Evolutionary conservation across 2,329 filamentous ascomycete genomes (phyloP), one percentile per base, ranked within the genome.

Genomic region (Didymella arachidicola): DNA sequence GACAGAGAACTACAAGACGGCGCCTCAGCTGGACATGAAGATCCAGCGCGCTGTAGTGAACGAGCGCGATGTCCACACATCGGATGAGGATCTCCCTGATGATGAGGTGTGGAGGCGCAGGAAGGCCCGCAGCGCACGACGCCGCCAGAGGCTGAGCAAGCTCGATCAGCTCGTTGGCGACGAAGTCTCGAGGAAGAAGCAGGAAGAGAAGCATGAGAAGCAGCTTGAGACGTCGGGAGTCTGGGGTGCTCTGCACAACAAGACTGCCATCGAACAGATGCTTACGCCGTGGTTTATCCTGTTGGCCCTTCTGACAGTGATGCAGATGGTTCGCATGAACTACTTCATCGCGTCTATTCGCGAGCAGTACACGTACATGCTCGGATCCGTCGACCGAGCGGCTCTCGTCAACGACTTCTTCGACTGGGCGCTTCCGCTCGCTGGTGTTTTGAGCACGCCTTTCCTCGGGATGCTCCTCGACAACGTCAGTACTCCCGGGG

Each of bases 321-420:
- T 84, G 27, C 82, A 84, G 73, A 86, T 83, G 79, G 63, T 77
- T 10, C 66, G 72, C 18, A 96, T 96, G 83, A 96, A 96, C 79
- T 96, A 93, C 80, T 96, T 96, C 73, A 91, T 97, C 52, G 92
- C 93, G 3, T 96, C 93, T 2, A 89, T 97, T 63, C 85, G 89
- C 2, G 84, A 88, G 3, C 93, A 97, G 75, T 96, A 96, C 77
- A 84, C 86, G 46, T 89, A 87, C 69, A 84, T 97, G 47, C 84
- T 96, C 5, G 80, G 80, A 36, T 88, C 87, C 0, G 78, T 80
- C 52, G 76, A 80, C 1, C 79, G 82, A 46, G 91, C 92, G 0
- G 81, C 86, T 16, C 79, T 83, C 53, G 82, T 96, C 72, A 96
- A 96, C 78, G 83, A 89, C 42, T 88, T 93, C 74, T 96, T 97